Evolutionary conservation across 345 rosid species (phyloP).

Genomic region (Brassica nigra): DNA sequence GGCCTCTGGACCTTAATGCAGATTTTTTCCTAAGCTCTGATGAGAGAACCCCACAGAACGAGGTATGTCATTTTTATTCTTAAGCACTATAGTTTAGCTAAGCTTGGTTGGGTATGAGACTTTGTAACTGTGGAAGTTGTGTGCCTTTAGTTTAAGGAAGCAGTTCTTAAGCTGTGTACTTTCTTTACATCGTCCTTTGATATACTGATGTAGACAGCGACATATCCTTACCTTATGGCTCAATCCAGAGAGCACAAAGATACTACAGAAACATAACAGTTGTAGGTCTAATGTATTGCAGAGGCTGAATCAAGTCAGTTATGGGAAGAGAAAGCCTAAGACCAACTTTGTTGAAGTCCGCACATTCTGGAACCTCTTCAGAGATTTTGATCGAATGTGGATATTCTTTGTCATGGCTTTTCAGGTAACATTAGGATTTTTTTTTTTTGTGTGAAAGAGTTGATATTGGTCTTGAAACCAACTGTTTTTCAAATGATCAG

Average conservation of each 20-base stretch:
- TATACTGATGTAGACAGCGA: slow-evolving; percentile 10
- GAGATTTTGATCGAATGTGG: slow-evolving; percentile 99
- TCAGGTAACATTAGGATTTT: slow-evolving; percentile 58
- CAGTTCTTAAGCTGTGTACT: slow-evolving; percentile 3
- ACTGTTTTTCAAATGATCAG: not conserved
- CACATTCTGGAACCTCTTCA: slow-evolving; percentile 87
- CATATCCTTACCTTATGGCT: slow-evolving; percentile 12
- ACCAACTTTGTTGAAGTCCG: slow-evolving; percentile 98
- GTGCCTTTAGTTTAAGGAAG: not conserved
- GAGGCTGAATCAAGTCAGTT: slow-evolving; percentile 53
- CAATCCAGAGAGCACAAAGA: slow-evolving; percentile 2
- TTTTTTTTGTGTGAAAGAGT: not conserved
- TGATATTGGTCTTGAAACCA: slow-evolving; percentile 13
- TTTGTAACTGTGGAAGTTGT: slow-evolving; percentile 2
- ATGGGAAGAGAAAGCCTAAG: slow-evolving; percentile 69
- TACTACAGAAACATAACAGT: slow-evolving; percentile 24
- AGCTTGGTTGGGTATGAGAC: not conserved
- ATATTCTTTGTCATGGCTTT: slow-evolving; percentile 86
- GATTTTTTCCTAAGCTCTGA: slow-evolving; percentile 74
- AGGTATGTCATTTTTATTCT: slow-evolving; percentile 44
- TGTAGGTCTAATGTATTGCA: slow-evolving; percentile 38
- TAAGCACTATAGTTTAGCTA: not conserved
- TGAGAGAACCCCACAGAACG: slow-evolving; percentile 40
- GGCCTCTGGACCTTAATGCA: slow-evolving; percentile 67
- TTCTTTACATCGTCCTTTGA: not conserved